Base-by-base conservation (phyloP, 345 rosid species). In the Pistacia atlantica region DNA sequence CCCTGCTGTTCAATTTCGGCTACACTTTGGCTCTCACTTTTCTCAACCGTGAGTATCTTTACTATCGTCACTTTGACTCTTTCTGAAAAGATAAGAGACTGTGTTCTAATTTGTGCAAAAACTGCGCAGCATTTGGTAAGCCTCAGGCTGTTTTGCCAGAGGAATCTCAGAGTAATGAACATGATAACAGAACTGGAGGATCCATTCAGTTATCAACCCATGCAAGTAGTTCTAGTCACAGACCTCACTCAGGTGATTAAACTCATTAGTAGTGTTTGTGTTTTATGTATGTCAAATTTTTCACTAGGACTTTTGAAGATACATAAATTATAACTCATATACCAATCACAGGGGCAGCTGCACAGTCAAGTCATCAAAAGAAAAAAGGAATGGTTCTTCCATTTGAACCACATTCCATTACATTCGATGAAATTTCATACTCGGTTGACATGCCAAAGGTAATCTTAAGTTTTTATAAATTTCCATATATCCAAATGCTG, bases 391-490 rank as follows among this genome's bases (percentile, higher is more conserved):
- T 93, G 95, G 86, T 93, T 77, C 91, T 92, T 79, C 95, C 97
- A 71, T 93, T 91, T 80, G 87, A 88, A 80, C 97, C 90, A 78
- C 89, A 86, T 82, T 88, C 88, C 14, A 77, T 93, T 38, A 84
- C 91, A 31, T 93, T 93, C 42, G 87, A 89, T 66, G 80, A 87
- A 33, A 73, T 93, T 71, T 52, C 67, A 17, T 93, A 93, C 82
- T 86, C 92, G 5, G 94, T 93, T 57, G 91, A 91, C 77, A 93
- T 92, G 95, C 97, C 97, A 20, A 83, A 78, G 91, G 97, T 92
- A 85, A 65, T 3, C 2, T 57, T 45, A 58, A 49, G 49, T 20
- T 71, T 37, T 20, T 25, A 8, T 66, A 37, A 16, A 69, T 25
- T 38, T 33, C 11, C 22, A 12, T 55, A 38, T 25, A 52, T 51